phyloP scores from a whole-genome alignment of 208 protist genomes.

The Wallacemonas sp. region DNA sequence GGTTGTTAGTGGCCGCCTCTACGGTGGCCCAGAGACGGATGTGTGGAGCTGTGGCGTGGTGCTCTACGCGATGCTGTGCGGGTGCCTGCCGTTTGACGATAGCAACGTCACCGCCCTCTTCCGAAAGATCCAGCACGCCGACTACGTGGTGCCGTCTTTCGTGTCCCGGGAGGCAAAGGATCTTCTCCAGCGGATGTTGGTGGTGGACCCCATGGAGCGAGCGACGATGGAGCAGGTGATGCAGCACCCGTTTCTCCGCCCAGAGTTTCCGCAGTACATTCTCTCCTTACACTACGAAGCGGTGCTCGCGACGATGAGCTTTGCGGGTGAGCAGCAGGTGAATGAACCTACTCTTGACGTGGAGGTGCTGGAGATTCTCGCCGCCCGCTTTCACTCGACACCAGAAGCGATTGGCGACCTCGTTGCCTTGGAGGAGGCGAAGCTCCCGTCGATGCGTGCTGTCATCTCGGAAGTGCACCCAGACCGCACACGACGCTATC shows the following conservation, averaged over 20 bases:
- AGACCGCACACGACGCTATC: constrained; percentile 39
- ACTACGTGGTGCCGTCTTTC: constrained; percentile 46
- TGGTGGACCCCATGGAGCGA: constrained; percentile 79
- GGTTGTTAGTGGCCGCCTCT: constrained; percentile 73
- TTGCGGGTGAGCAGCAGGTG: constrained; percentile 30
- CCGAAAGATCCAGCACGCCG: constrained; percentile 72
- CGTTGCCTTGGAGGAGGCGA: constrained; percentile 53
- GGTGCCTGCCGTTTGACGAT: constrained; percentile 80
- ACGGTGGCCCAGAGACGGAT: constrained; percentile 77
- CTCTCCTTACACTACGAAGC: constrained; percentile 69
- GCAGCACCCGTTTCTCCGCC: constrained; percentile 78
- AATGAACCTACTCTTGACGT: constrained; percentile 52
- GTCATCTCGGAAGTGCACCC: constrained; percentile 30
- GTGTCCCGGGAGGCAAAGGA: constrained; percentile 52
- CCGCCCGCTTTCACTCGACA: constrained; percentile 52
- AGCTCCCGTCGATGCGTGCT: constrained; percentile 41
- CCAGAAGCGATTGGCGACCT: constrained; percentile 43
- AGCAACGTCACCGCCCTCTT: constrained; percentile 63
- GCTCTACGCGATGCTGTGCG: constrained; percentile 86
- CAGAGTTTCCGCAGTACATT: constrained; percentile 58
- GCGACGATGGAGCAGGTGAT: constrained; percentile 90
- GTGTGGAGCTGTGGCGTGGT: constrained; percentile 88
- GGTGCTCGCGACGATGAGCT: constrained; percentile 57
- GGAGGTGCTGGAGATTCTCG: constrained; percentile 51
- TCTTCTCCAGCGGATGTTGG: constrained; percentile 63